A percentile compares a stretch with the other conserved stretches of the same genome.
phyloP scores from a whole-genome alignment of 805 yeast species.

The Yarrowia osloensis region DNA sequence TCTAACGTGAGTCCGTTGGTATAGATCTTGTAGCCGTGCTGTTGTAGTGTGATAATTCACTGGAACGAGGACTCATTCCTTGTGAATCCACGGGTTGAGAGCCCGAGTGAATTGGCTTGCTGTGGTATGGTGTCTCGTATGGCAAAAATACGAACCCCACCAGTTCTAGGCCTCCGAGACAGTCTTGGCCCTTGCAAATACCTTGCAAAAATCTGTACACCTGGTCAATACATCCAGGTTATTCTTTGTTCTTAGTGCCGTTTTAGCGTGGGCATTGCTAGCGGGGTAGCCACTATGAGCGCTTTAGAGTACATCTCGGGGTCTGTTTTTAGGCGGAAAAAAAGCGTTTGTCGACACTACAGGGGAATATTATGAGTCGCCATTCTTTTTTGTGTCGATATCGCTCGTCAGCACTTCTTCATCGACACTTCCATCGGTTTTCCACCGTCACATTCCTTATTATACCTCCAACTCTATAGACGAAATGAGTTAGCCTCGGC shows the following conservation, averaged over 20 bases:
- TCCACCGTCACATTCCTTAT: not conserved
- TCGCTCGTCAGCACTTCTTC: no score
- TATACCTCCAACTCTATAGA: slow-evolving; percentile 3
- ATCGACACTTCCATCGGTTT: not conserved
- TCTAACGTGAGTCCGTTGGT: no score
- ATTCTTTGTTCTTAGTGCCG: not conserved
- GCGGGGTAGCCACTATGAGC: not conserved
- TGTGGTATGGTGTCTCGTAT: no score
- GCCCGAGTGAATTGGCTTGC: no score
- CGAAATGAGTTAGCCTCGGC: not conserved
- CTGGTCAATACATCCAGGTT: not conserved
- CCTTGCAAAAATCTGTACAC: not conserved
- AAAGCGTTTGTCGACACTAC: not conserved
- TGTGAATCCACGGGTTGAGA: no score
- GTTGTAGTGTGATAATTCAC: no score
- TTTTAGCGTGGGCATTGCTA: not conserved
- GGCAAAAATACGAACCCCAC: no score
- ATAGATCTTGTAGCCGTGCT: no score
- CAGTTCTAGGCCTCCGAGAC: no score
- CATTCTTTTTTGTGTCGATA: not conserved
- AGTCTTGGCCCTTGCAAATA: not conserved
- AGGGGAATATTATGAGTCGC: no score
- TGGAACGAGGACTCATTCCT: no score
- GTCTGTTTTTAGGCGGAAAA: not conserved
- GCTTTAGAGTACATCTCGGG: no score